phyloP scores from a whole-genome alignment of 257 asterid species.

The Gentiana macrophylla region DNA sequence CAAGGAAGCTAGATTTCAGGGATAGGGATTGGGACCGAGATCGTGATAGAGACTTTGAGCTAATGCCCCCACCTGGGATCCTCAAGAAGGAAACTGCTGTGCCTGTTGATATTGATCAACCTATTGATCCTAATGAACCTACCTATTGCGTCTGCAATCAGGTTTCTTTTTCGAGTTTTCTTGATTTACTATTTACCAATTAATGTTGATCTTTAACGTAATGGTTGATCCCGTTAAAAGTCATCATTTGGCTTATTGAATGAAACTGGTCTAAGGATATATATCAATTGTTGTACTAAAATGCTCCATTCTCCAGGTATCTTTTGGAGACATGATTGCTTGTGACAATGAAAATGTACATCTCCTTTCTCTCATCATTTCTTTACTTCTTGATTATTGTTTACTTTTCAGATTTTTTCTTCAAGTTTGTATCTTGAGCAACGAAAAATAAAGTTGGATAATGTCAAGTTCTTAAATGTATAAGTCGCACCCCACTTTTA shows the following conservation, averaged over 20 bases:
- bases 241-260: not conserved
- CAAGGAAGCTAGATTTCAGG: slow-evolving; percentile 68
- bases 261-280: not conserved
- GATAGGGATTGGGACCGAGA: slow-evolving; percentile 91
- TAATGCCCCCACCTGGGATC: slow-evolving; percentile 99
- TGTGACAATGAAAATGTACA: slow-evolving; percentile 92
- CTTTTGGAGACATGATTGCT: slow-evolving; percentile 99
- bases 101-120: slow-evolving; percentile 67
- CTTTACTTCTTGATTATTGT: slow-evolving; percentile 1
- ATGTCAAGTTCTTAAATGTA: not conserved
- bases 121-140: slow-evolving; percentile 96
- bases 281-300: not conserved
- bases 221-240: not conserved
- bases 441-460: not conserved
- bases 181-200: not conserved
- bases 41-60: slow-evolving; percentile 87
- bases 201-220: not conserved
- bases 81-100: slow-evolving; percentile 65
- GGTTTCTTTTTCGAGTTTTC: slow-evolving; percentile 26
- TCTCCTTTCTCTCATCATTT: slow-evolving; percentile 9
- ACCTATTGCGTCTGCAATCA: slow-evolving; percentile 94
- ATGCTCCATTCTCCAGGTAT: slow-evolving; percentile 45
- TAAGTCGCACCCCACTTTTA: not conserved
- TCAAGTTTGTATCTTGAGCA: not conserved
- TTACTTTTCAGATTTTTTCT: not conserved